Evolutionary conservation across 2,329 filamentous ascomycete species (phyloP), one percentile per base, ranked within the genome.

Genomic region (Acarospora socialis): DNA sequence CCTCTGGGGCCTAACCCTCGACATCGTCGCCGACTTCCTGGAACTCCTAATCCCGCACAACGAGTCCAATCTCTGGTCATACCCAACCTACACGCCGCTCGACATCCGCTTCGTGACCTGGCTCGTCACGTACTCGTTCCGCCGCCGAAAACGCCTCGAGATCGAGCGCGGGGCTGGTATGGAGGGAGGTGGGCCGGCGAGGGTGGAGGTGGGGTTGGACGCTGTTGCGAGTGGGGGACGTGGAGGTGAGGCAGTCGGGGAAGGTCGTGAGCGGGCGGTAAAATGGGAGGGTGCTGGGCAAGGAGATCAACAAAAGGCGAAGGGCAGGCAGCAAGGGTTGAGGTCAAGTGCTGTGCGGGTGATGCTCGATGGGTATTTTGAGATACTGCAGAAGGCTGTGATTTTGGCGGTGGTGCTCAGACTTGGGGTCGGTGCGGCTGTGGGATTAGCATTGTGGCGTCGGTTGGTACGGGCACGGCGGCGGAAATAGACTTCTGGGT

Each of bases 1-100:
- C 7, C 65, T 80, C 1, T 81, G 76, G 76, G 76, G 76, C 0
- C 50, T 81, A 20, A 79, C 76, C 0, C 57, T 80, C 1, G 75
- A 74, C 4, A 68, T 81, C 19, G 52, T 79, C 22, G 70, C 70
- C 10, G 76, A 81, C 50, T 73, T 80, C 40, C 59, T 80, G 15
- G 73, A 79, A 40, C 64, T 77, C 45, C 53, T 79, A 3, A 74
- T 74, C n/a, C 72, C 73, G 2, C 59, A 65, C 40, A 70, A 68
- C 32, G 66, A 72, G 2, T 61, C 78, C 3, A 56, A 67, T 20
- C 50, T 77, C 16, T 80, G 75, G 73, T 66, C 65, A 18, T 78
- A 77, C 45, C 76, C 76, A 0, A 79, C 71, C 1, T 79, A 80
- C 46, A 77, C 73, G 0, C 61, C 68, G 2, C 61, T 61, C 35